Base-by-base conservation (phyloP, 768 basidiomycete species). In the Rhizopogon vesiculosus region DNA sequence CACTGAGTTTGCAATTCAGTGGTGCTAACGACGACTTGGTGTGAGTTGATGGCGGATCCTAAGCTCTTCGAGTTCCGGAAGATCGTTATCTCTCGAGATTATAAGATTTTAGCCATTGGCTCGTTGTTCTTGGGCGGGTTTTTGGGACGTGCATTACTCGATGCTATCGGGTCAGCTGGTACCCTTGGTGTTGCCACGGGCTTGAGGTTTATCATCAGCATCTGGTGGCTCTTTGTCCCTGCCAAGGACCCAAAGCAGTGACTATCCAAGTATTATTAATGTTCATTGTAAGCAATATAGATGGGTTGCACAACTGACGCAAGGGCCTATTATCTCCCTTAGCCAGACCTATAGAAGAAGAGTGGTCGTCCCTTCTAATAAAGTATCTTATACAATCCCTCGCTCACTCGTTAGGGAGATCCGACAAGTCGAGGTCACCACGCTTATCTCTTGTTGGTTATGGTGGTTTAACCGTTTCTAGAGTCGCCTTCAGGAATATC, bases 11-110 rank as follows among this genome's bases (percentile, higher is more conserved):
- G 25, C 28, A 12, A 29, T 33, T 60, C 66, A 83, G 87, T 91
- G 59, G 88, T 91, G 44, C 74, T 92, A 12, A 93, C 90, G 18
- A 87, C 87, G 16, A 78, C 90, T 59, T 93, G 89, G 89, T 87
- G 88, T 61, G 90, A 92, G 65, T 78, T 92, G 40, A 80, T 87
- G 76, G 83, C 84, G 52, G 88, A 91, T 68, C 89, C 89, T 9
- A 73, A 79, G 56, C 79, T 93, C 22, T 86, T 91, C 74, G 64
- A 75, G 39, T 56, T 80, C 50, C 74, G 75, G 33, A 69, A 77
- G 53, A 69, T 67, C 46, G 79, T 86, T 59, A 71, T 70, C 40
- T 76, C 83, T 2, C 82, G 89, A 44, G 89, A 92, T 68, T 82
- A 87, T 69, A 82, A 83, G 63, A 64, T 86, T 49, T 72, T 86